These are phyloP conservation scores for Pseudogymnoascus sp. DNA, from an alignment of 2,329 filamentous ascomycete genomes.

Conservation along the genomic window DNA sequence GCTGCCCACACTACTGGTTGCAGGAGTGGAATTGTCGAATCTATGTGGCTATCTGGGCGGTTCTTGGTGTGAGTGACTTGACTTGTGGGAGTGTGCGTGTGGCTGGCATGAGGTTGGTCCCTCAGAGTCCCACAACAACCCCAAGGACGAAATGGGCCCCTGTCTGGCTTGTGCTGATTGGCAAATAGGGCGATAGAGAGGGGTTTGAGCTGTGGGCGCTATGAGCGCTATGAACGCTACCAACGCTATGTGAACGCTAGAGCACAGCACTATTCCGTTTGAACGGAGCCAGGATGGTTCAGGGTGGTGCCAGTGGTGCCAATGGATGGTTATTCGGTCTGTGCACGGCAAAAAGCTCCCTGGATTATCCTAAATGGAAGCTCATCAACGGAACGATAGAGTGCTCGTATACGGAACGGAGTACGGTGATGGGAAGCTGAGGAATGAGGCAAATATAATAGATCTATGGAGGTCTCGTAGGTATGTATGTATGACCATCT, in stretches of 20 bases:
- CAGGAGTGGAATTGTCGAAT: neutral
- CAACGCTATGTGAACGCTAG: neutral
- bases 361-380: slow-evolving; percentile 2
- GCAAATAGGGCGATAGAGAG: neutral
- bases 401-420: neutral
- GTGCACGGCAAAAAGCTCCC: neutral
- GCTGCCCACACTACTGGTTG: neutral
- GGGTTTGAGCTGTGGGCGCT: neutral
- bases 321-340: neutral
- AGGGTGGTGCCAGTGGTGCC: neutral
- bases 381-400: neutral
- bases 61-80: neutral
- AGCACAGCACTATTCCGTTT: neutral
- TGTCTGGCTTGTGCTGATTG: neutral
- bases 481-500: neutral
- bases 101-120: neutral
- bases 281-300: neutral
- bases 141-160: neutral
- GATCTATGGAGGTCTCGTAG: neutral
- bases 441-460: neutral
- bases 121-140: neutral
- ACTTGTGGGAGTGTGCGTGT: neutral
- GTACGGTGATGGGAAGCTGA: neutral
- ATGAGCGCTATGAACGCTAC: neutral
- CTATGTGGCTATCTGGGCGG: neutral